These are phyloP conservation scores for Sugiyamaella chiloensis DNA, from an alignment of 805 yeast genomes.

Conservation along the genomic window DNA sequence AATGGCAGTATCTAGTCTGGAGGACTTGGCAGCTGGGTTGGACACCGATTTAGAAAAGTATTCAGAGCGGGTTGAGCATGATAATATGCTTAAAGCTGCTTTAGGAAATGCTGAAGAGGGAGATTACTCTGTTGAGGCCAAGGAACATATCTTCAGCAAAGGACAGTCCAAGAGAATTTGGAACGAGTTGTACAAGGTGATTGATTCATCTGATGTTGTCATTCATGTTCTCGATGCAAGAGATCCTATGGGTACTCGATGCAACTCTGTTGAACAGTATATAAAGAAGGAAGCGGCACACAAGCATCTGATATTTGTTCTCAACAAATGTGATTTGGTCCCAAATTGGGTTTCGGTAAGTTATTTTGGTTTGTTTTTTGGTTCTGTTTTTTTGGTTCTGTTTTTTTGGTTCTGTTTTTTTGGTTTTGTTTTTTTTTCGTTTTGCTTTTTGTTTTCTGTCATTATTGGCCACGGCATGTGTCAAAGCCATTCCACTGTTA, in stretches of 20 bases:
- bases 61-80: slow-evolving; percentile 68
- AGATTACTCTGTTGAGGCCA: slow-evolving; percentile 85
- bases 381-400: slow-evolving; percentile 18
- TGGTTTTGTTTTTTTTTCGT: slow-evolving; percentile 18
- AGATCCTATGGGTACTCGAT: slow-evolving; percentile 95
- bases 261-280: slow-evolving; percentile 89
- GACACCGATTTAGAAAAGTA: slow-evolving; percentile 54
- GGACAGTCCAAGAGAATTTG: slow-evolving; percentile 98
- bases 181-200: slow-evolving; percentile 96
- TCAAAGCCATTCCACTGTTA: slow-evolving; percentile 64
- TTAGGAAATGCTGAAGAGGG: slow-evolving; percentile 46
- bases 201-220: slow-evolving; percentile 96
- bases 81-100: slow-evolving; percentile 39
- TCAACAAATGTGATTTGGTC: slow-evolving; percentile 96
- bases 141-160: slow-evolving; percentile 91
- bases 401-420: too few species aligned
- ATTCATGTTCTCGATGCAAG: slow-evolving; percentile 96
- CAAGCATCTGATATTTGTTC: slow-evolving; percentile 88
- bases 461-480: not conserved
- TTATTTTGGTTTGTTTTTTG: slow-evolving; percentile 31
- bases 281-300: slow-evolving; percentile 93
- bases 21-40: slow-evolving; percentile 66
- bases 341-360: slow-evolving; percentile 99
- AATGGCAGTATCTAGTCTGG: slow-evolving; percentile 70
- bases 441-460: slow-evolving; percentile 13